Evolutionary conservation across 176 grass and related monocot genomes (phyloP).

Genomic region (Avena insularis): DNA sequence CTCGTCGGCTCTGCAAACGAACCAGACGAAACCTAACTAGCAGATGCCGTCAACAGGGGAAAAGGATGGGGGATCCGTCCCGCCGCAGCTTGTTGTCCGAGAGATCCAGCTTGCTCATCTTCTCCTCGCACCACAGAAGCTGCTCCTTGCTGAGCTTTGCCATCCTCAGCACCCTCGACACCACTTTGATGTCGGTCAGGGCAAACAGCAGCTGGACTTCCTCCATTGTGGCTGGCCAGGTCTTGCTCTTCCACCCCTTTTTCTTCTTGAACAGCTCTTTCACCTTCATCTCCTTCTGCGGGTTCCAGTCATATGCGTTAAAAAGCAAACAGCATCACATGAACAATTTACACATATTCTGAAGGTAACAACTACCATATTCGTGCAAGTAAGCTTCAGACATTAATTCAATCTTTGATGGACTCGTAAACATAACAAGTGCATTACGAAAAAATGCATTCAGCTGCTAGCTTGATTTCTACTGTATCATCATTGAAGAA

Average conservation of each 20-base stretch:
- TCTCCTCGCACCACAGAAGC: conserved; percentile 98
- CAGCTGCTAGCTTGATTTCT: neutral
- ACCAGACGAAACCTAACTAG: neutral
- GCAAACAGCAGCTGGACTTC: conserved; percentile 91
- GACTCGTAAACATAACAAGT: neutral
- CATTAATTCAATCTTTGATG: neutral
- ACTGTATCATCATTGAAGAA: neutral
- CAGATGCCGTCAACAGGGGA: conserved; percentile 72
- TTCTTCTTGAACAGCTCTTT: conserved; percentile 97
- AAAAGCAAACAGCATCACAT: neutral
- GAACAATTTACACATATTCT: neutral
- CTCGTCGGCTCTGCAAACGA: neutral
- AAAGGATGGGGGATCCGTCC: conserved; percentile 78
- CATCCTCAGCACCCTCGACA: conserved; percentile 86
- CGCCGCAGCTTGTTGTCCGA: conserved; percentile 71
- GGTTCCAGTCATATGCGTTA: conserved; percentile 12
- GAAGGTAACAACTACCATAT: neutral
- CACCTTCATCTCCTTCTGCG: conserved; percentile 90
- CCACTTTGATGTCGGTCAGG: conserved; percentile 88
- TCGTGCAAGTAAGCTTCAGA: neutral
- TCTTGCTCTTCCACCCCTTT: conserved; percentile 78
- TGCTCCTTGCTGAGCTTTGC: conserved; percentile 87
- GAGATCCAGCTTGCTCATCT: conserved; percentile 98
- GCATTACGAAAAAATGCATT: neutral
- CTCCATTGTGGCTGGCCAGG: conserved; percentile 72